phyloP scores from a whole-genome alignment of 371 early-diverging fungal genomes.

The Mucor saturninus region DNA sequence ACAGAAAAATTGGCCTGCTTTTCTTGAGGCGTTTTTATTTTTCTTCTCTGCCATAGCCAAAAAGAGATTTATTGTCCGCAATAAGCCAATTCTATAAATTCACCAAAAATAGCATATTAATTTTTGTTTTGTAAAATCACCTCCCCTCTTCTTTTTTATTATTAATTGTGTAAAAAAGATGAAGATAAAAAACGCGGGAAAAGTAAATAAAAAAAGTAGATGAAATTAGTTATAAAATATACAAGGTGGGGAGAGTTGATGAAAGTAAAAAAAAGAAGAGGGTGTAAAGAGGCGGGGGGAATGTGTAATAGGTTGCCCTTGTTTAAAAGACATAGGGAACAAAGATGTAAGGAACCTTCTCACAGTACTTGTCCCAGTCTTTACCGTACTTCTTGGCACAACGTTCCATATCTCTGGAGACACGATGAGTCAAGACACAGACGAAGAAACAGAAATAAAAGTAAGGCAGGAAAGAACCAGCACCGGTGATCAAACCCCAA shows the following conservation, averaged over 20 bases:
- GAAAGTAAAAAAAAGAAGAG: background rate
- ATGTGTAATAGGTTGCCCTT: no score
- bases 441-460: constrained; percentile 87
- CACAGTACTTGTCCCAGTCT: constrained; percentile 86
- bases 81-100: no score
- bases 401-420: constrained; percentile 79
- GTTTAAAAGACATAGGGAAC: constrained; percentile 69
- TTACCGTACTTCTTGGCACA: constrained; percentile 86
- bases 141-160: background rate
- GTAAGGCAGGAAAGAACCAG: constrained; percentile 81
- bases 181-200: no score
- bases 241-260: background rate
- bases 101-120: no score
- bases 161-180: background rate
- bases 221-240: no score
- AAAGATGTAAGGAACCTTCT: constrained; percentile 77
- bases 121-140: no score
- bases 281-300: background rate
- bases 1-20: no score
- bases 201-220: background rate
- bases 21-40: no score
- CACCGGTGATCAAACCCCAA: constrained; percentile 84
- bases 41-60: no score
- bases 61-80: no score
- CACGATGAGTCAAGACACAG: constrained; percentile 81